Evolutionary conservation across 2,329 filamentous ascomycete genomes (phyloP).

Genomic region (Tricladium varicosporioides): DNA sequence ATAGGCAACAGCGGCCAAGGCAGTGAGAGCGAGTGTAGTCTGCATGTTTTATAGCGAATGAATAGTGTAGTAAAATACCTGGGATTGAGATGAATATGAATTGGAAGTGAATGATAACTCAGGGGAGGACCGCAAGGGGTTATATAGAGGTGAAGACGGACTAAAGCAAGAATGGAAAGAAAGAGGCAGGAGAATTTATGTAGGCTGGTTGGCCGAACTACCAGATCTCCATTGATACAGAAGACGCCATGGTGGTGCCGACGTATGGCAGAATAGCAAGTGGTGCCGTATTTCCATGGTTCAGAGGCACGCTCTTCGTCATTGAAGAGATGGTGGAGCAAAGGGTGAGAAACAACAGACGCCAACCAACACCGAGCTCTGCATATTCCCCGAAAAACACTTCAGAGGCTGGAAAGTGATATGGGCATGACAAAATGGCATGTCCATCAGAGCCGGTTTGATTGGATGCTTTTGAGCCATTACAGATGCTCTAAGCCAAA

Average conservation of each 20-base stretch:
- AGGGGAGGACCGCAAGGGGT: neutral
- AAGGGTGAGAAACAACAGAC: too few species aligned
- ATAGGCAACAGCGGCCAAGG: slow-evolving; percentile 43
- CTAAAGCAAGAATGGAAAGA: neutral
- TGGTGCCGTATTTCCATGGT: neutral
- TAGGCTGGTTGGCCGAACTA: slow-evolving; percentile 1
- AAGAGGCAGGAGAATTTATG: slow-evolving; percentile 12
- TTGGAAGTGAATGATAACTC: slow-evolving; percentile 7
- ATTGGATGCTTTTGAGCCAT: neutral
- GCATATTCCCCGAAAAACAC: neutral
- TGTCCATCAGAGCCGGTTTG: too few species aligned
- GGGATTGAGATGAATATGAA: neutral
- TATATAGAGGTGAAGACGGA: slow-evolving; percentile 1
- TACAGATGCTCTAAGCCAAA: neutral
- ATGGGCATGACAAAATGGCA: neutral
- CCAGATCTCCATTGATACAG: neutral
- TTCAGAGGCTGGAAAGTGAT: neutral
- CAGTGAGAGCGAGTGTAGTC: slow-evolving; percentile 29
- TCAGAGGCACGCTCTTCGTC: neutral
- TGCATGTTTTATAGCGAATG: slow-evolving; percentile 22
- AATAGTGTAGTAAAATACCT: neutral
- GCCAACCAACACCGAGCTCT: neutral
- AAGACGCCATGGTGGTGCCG: neutral
- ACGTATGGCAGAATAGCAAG: neutral
- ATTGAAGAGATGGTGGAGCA: neutral